Conservation (phyloP, 2,329 filamentous ascomycete species). For the Hortaea sp. region DNA sequence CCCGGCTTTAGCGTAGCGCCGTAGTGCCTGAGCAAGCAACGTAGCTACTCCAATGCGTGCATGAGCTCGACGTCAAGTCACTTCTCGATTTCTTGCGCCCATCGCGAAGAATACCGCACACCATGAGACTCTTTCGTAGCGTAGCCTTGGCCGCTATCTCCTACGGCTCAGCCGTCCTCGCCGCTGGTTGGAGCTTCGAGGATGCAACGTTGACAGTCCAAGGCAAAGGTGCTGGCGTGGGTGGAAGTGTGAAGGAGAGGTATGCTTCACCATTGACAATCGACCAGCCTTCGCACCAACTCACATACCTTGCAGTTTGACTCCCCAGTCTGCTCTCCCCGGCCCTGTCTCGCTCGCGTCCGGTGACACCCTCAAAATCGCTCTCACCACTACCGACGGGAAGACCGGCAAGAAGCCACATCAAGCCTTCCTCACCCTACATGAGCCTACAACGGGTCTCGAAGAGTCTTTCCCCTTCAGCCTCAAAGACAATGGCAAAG, state of each 20-base stretch:
- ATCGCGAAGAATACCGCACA: neutral
- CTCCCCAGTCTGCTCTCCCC: conserved; percentile 44
- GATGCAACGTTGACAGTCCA: conserved; percentile 59
- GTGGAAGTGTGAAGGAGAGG: conserved; percentile 50
- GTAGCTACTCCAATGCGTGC: no score
- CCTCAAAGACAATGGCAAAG: conserved; percentile 82
- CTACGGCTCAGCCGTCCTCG: conserved; percentile 26
- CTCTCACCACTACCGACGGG: conserved; percentile 70
- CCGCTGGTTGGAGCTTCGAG: conserved; percentile 60
- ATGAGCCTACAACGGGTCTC: conserved; percentile 62
- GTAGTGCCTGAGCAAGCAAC: no score
- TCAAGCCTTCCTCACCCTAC: conserved; percentile 82
- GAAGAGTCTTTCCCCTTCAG: conserved; percentile 79
- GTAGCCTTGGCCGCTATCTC: conserved; percentile 12
- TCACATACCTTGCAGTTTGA: conserved; percentile 25
- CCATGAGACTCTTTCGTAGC: conserved; percentile 19
- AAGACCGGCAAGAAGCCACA: conserved; percentile 75
- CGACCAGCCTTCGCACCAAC: neutral
- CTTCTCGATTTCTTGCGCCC: no score
- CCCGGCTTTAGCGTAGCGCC: no score
- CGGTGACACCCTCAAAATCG: conserved; percentile 68
- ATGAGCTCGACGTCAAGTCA: no score
- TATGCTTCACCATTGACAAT: conserved; percentile 8
- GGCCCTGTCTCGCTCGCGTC: conserved; percentile 52
- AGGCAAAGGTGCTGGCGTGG: conserved; percentile 47